Conservation (phyloP, 1,284 basidiomycete species). For the Ustilago bromivora region DNA sequence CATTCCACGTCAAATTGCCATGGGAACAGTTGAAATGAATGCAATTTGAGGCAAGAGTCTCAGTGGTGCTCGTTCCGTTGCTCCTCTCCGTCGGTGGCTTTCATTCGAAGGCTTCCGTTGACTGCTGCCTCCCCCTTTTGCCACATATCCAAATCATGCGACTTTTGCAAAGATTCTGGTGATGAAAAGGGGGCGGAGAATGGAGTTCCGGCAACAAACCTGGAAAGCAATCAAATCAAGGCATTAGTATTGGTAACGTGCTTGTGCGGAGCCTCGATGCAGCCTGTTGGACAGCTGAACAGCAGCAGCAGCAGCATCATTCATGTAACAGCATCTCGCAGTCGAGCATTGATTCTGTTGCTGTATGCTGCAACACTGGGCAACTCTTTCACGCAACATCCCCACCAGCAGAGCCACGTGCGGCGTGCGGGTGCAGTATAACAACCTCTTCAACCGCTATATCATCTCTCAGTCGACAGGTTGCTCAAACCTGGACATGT, state of each 20-base stretch:
- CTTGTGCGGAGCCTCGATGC: background rate
- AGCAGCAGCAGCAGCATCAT: background rate
- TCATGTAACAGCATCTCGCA: background rate
- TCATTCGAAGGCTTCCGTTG: background rate
- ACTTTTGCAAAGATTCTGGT: background rate
- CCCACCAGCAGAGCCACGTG: background rate
- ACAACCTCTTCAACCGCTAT: no score
- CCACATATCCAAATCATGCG: background rate
- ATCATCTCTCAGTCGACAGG: background rate
- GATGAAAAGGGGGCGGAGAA: background rate
- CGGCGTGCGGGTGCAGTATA: no score
- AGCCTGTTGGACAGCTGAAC: background rate
- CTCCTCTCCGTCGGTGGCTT: background rate
- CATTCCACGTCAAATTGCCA: background rate
- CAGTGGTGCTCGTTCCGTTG: background rate
- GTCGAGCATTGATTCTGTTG: background rate
- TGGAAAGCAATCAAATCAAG: background rate
- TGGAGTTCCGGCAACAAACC: background rate
- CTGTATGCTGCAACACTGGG: no score
- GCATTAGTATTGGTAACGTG: background rate
- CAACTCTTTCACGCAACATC: background rate
- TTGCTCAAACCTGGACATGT: background rate
- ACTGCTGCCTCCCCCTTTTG: background rate
- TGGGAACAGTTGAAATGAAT: background rate
- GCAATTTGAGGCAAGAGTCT: background rate